Conservation (phyloP, 495 filamentous ascomycete genomes). For the Penicillium paxilli region DNA sequence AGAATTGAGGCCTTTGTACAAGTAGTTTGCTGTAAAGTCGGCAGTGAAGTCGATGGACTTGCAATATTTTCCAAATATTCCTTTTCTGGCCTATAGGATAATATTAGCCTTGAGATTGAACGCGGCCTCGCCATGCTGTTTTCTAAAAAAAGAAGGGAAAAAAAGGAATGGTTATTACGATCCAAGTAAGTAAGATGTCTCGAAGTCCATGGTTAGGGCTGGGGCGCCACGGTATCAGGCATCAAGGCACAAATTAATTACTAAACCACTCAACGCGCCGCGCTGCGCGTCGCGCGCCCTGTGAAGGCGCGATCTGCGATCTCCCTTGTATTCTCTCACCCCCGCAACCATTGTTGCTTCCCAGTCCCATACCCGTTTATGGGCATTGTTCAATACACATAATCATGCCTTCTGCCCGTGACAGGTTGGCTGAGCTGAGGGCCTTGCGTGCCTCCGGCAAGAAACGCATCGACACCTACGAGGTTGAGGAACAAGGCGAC, state of each 20-base stretch:
- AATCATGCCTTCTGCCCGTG: conserved; percentile 40
- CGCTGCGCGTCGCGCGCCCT: conserved; percentile 8
- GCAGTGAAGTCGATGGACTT: too few species aligned
- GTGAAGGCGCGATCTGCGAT: conserved; percentile 7
- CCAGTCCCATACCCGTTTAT: conserved; percentile 6
- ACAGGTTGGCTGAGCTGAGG: conserved; percentile 73
- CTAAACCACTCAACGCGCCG: conserved; percentile 16
- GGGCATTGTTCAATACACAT: conserved; percentile 15
- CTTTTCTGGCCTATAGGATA: too few species aligned
- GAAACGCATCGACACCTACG: conserved; percentile 84
- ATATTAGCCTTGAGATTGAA: too few species aligned
- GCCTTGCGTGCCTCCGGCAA: conserved; percentile 87
- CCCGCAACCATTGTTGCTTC: conserved; percentile 21
- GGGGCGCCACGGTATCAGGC: not conserved
- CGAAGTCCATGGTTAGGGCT: not conserved
- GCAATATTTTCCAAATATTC: too few species aligned
- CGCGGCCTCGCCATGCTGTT: too few species aligned
- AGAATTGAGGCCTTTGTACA: too few species aligned
- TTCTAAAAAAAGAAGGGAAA: too few species aligned
- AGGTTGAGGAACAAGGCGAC: conserved; percentile 79
- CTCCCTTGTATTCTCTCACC: conserved; percentile 20
- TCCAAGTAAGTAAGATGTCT: not conserved
- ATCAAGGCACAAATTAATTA: not conserved
- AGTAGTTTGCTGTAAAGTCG: too few species aligned
- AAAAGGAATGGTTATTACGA: too few species aligned